These are phyloP conservation scores for Baudoinia panamericana DNA, from an alignment of 495 filamentous ascomycete species.

Conservation along the genomic window DNA sequence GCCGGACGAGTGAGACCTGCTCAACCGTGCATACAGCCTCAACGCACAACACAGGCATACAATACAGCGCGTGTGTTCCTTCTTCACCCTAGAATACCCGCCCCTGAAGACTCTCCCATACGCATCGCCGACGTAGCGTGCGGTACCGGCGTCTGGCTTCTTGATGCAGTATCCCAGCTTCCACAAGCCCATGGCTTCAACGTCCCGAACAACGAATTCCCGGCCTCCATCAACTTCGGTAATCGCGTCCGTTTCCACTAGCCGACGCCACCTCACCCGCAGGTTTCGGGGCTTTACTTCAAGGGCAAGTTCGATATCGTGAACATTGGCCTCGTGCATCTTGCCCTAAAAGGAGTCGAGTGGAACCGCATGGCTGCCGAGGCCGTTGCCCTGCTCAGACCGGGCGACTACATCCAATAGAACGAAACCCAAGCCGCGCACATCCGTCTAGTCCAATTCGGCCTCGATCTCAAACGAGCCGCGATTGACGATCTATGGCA, in stretches of 20 bases:
- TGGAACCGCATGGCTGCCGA: not conserved
- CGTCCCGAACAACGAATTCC: constrained; percentile 1
- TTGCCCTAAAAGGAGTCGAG: not conserved
- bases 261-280: not conserved
- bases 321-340: not conserved
- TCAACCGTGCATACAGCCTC: too few relatives aligned
- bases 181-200: constrained; percentile 1
- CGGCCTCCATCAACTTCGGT: not conserved
- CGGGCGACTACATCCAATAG: constrained; percentile 1
- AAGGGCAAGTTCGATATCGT: constrained; percentile 1
- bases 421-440: too few relatives aligned
- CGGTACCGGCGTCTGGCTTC: constrained; percentile 1
- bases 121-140: constrained; percentile 1
- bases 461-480: not conserved
- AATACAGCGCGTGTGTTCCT: not conserved
- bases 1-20: too few relatives aligned
- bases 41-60: constrained; percentile 1
- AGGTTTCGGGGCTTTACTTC: not conserved
- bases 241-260: constrained; percentile 1
- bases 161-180: not conserved
- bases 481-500: not conserved
- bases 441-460: constrained; percentile 1
- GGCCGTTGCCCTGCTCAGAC: constrained; percentile 1
- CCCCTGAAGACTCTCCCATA: not conserved
- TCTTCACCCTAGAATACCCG: not conserved